Percentiles rank a stretch among this genome's conserved stretches.
These are phyloP conservation scores for Globisporangium cederbergense DNA, from an alignment of 352 stramenopile genomes.

Conservation along the genomic window DNA sequence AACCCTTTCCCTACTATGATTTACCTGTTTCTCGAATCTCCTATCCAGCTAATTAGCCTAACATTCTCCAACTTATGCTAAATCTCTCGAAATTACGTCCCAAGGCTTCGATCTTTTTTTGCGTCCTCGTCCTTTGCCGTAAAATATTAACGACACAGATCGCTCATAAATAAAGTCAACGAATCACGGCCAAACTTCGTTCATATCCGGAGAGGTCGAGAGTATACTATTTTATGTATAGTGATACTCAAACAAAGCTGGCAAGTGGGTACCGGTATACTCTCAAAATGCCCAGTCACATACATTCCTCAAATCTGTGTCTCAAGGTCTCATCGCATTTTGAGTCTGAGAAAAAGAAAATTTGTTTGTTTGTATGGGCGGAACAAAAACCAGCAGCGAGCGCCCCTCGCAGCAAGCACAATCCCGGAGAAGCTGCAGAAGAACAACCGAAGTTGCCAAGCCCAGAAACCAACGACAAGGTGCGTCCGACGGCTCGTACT, in stretches of 20 bases:
- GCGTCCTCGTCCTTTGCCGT: background rate
- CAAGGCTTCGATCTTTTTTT: background rate
- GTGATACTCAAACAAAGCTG: too few species aligned
- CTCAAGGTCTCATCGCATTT: too few species aligned
- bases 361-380: constrained; percentile 8
- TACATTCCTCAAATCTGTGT: too few species aligned
- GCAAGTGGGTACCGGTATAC: too few species aligned
- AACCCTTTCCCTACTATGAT: background rate
- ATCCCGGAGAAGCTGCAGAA: constrained; percentile 8
- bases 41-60: background rate
- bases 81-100: background rate
- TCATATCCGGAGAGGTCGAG: too few species aligned
- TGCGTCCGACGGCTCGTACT: background rate
- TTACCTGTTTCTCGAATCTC: background rate
- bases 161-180: too few species aligned
- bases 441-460: constrained; percentile 6
- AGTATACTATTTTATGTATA: too few species aligned
- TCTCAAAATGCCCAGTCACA: too few species aligned
- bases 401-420: background rate
- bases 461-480: constrained; percentile 9
- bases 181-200: too few species aligned
- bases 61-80: background rate
- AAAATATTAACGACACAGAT: too few species aligned
- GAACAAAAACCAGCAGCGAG: constrained; percentile 12
- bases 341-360: background rate